Evolutionary conservation across 2,329 filamentous ascomycete species (phyloP).

Genomic region (Xylaria sp.): DNA sequence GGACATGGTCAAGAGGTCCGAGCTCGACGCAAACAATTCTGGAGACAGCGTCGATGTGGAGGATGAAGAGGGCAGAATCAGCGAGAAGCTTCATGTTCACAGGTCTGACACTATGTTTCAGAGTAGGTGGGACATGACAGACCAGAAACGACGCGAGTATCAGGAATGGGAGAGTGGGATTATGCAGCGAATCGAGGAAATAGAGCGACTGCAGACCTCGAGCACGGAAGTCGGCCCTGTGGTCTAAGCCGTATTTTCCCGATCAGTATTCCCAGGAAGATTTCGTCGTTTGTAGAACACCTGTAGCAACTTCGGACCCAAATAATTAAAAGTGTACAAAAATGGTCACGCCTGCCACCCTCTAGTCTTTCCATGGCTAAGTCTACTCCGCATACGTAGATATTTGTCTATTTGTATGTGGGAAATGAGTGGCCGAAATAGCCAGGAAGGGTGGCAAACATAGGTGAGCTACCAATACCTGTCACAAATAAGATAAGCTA

Average conservation of each 20-base stretch:
- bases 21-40: constrained; percentile 42
- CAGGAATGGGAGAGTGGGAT: constrained; percentile 71
- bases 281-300: neutral
- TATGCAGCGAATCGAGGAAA: constrained; percentile 63
- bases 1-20: constrained; percentile 59
- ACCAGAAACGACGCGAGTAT: constrained; percentile 69
- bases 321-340: neutral
- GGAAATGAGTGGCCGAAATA: no score
- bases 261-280: neutral
- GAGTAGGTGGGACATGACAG: constrained; percentile 74
- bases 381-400: no score
- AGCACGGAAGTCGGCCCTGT: constrained; percentile 39
- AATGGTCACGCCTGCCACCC: neutral
- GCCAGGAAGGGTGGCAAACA: no score
- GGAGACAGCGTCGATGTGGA: constrained; percentile 51
- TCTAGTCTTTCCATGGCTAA: no score
- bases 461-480: neutral
- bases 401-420: no score
- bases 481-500: no score
- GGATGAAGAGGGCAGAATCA: constrained; percentile 50
- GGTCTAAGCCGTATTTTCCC: constrained; percentile 18
- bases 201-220: constrained; percentile 50
- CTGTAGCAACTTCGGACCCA: neutral
- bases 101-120: constrained; percentile 78
- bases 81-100: constrained; percentile 56